Conservation (phyloP, 1,284 basidiomycete genomes). For the Moniliella sp. region DNA sequence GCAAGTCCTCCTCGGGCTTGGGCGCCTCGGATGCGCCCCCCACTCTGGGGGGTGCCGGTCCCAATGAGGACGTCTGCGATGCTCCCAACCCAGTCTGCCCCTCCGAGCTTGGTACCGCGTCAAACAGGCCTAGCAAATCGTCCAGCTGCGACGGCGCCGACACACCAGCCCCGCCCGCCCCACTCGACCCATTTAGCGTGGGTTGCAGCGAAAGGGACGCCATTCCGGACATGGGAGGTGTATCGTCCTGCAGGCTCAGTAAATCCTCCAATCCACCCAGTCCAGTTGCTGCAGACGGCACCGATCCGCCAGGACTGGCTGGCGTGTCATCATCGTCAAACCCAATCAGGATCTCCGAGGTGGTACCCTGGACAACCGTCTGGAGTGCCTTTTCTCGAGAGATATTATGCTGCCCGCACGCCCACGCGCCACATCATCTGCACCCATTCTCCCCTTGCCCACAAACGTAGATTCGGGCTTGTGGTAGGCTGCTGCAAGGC, state of each 20-base stretch:
- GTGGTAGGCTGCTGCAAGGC: constrained; percentile 76
- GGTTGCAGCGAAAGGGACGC: background rate
- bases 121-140: constrained; percentile 20
- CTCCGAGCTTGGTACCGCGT: constrained; percentile 14
- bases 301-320: too few species aligned
- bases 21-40: constrained; percentile 1
- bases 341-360: constrained; percentile 26
- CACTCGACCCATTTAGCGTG: background rate
- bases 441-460: constrained; percentile 30
- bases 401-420: too few species aligned
- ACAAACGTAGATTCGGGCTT: constrained; percentile 50
- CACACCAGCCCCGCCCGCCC: background rate
- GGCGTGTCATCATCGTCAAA: constrained; percentile 25
- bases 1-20: constrained; percentile 7
- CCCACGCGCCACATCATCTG: constrained; percentile 10
- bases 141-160: constrained; percentile 12
- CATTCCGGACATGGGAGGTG: constrained; percentile 7
- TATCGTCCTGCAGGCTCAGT: constrained; percentile 17
- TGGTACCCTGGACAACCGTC: constrained; percentile 37
- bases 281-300: background rate
- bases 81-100: constrained; percentile 14
- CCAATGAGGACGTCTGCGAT: constrained; percentile 11
- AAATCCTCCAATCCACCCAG: constrained; percentile 2
- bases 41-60: constrained; percentile 4
- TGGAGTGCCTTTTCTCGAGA: constrained; percentile 24